phyloP scores from a whole-genome alignment of 768 basidiomycete species.

The Phaffia australis region DNA sequence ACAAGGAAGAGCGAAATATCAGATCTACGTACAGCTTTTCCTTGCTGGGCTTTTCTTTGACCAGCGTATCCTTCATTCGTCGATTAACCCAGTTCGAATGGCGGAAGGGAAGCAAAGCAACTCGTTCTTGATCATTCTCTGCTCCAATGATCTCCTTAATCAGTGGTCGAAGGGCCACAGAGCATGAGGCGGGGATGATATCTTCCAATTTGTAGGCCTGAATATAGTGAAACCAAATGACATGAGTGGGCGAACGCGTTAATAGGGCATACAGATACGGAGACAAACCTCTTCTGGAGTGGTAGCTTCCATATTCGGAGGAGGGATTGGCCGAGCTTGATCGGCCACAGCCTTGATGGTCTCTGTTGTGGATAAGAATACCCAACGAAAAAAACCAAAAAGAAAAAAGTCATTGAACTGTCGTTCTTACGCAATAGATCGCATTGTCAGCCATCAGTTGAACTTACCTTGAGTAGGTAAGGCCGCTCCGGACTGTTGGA shows the following conservation, averaged over 20 bases:
- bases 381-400: constrained; percentile 12
- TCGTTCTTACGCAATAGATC: background rate
- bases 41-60: constrained; percentile 30
- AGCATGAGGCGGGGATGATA: constrained; percentile 66
- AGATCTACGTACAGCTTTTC: constrained; percentile 48
- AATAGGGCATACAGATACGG: background rate
- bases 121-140: constrained; percentile 46
- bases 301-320: constrained; percentile 54
- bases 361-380: background rate
- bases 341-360: constrained; percentile 22
- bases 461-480: constrained; percentile 59
- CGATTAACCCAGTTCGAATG: constrained; percentile 30
- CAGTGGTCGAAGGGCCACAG: constrained; percentile 16
- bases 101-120: constrained; percentile 20
- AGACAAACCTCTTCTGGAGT: constrained; percentile 51
- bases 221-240: background rate
- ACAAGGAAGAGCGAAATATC: background rate
- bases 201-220: constrained; percentile 43
- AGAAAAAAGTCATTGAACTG: background rate
- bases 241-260: constrained; percentile 12
- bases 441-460: background rate
- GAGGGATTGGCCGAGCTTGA: constrained; percentile 60
- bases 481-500: constrained; percentile 58
- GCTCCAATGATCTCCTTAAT: constrained; percentile 42
- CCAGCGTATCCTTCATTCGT: constrained; percentile 24